A percentile compares a stretch with the other conserved stretches of the same genome.
These are phyloP conservation scores for Sphagnum fallax DNA, from an alignment of 228 moss, liverwort and hornwort genomes.

Conservation along the genomic window DNA sequence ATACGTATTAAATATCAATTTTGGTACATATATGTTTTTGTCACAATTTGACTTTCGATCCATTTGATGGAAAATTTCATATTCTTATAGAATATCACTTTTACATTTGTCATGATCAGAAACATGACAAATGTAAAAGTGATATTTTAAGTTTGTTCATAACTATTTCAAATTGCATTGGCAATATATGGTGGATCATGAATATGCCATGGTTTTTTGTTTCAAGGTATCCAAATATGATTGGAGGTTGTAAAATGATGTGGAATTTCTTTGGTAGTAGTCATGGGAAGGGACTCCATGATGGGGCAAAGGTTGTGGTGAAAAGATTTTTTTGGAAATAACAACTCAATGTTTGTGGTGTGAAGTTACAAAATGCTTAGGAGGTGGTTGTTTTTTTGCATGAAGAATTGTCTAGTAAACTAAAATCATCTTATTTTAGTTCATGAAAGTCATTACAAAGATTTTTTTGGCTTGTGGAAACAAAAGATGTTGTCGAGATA, in stretches of 20 bases:
- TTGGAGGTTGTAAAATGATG: not conserved
- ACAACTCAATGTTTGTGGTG: no score
- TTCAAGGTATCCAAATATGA: not conserved
- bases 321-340: no score
- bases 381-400: no score
- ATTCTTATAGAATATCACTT: not conserved
- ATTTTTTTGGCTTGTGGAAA: no score
- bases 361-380: no score
- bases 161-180: not conserved
- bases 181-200: not conserved
- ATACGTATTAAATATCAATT: not conserved
- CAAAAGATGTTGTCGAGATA: no score
- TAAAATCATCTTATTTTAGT: no score
- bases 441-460: no score
- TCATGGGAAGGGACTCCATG: slow-evolving; percentile 1
- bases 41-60: not conserved
- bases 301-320: not conserved
- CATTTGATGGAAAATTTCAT: not conserved
- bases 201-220: not conserved
- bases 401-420: no score
- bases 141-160: not conserved
- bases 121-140: no score
- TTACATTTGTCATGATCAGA: not conserved
- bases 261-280: slow-evolving; percentile 1
- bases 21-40: not conserved